Evolutionary conservation across 2,329 filamentous ascomycete genomes (phyloP), one percentile per base, ranked within the genome.

Genomic region (Neopestalotiopsis sp.): DNA sequence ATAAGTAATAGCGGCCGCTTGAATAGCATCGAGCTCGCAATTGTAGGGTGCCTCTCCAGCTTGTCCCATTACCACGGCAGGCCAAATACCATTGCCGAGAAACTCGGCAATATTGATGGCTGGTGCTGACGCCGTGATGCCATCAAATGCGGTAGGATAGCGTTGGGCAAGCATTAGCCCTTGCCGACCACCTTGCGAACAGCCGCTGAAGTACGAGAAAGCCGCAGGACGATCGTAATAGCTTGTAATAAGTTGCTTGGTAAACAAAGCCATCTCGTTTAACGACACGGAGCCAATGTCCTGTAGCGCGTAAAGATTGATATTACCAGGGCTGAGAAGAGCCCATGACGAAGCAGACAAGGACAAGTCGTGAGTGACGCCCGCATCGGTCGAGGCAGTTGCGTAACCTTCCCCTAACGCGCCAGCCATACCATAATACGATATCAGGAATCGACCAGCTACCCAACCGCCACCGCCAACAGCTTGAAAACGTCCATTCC

Each of bases 151-250:
- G 1, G 84, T 79, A 0, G 87, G 87, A 68, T 84, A 88, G 7
- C 81, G 75, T 71, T 89, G 84, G 0, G 86, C 83, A 9, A 86
- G 79, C 72, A 85, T 85, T 30, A 88, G 76, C 7, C 87, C 88
- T 74, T 90, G 87, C 1, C 88, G 80, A 1, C 88, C 88, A 13
- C 88, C 83, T 53, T 84, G 80, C 12, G 83, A 85, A 73, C 83
- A 86, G n/a, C 83, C 84, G 70, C 81, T 76, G 76, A 86, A 89
- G 77, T 89, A 88, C 24, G 86, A 85, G 74, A 82, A 88, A 73
- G 69, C 75, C 71, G 73, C 70, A 38, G 67, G 73, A 59, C 20
- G 58, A 17, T 73, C 75, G 72, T 83, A 87, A 66, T 85, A 81
- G 45, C 57, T 32, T 17, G 38, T 5, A 20, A 62, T 62, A 7